Base-by-base conservation (phyloP, 352 stramenopile species). In the Blastocystis sp. region DNA sequence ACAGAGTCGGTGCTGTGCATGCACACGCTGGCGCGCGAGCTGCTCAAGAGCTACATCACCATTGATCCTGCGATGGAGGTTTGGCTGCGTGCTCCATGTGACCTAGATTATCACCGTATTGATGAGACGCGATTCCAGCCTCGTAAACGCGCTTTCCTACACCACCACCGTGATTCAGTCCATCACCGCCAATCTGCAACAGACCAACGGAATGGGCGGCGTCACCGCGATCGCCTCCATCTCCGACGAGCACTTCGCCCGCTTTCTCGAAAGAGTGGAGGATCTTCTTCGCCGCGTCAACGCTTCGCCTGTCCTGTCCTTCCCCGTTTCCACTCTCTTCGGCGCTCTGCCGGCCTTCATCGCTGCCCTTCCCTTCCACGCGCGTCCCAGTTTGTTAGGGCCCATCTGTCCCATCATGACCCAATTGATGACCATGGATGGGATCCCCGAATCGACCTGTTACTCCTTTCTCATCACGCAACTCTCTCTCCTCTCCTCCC, bases 1-100 rank as follows among this genome's bases (percentile, higher is more conserved):
- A 81, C 71, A n/a, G n/a, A 64, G 52, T 81, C 71, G 17, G 17
- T 65, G 21, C 11, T 60, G n/a, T 10, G 17, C 10, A 21, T 81
- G 19, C 41, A 65, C 7, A 17, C 23, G 43, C 48, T 59, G 3
- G 64, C 48, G n/a, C 17, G 48, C 0, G 2, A 41, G 17, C 40
- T 81, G 23, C 71, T 81, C n/a, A 21, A 41, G 23, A 21, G 28
- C 43, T 64, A 62, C 40, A 45, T 21, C 0, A 81, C 34, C 10
- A n/a, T 81, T 23, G 28, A 81, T 40, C 23, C n/a, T 21, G 17
- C 40, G 9, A 65, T 81, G 9, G 2, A 2, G 17, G 40, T 81
- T n/a, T 40, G 21, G 40, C n/a, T 28, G 11, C 1, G 11, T 69
- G 11, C 40, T 17, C 34, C 11, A 4, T 34, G n/a, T 69, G 1